These are phyloP conservation scores for Raphanus raphanistrum DNA, from an alignment of 345 rosid genomes.

Conservation along the genomic window DNA sequence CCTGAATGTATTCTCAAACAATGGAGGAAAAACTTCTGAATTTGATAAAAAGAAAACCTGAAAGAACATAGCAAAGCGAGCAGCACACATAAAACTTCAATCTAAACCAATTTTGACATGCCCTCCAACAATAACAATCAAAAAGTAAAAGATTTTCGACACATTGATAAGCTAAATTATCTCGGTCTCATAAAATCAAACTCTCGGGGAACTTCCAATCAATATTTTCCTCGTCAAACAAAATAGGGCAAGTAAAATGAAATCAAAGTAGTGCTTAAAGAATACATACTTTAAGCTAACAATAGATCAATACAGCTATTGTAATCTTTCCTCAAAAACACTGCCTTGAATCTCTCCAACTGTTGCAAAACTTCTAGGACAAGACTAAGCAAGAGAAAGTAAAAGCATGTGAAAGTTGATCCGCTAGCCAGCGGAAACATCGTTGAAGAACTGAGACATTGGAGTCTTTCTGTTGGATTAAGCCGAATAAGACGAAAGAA, in stretches of 20 bases:
- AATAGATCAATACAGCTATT: conserved; percentile 54
- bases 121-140: not conserved
- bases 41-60: not conserved
- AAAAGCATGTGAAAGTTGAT: not conserved
- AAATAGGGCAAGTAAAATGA: not conserved
- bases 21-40: too few relatives aligned
- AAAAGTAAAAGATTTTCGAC: not conserved
- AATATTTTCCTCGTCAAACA: not conserved
- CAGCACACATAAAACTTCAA: not conserved
- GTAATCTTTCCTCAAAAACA: conserved; percentile 63
- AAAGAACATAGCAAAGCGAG: not conserved
- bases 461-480: not conserved
- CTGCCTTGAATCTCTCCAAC: conserved; percentile 82
- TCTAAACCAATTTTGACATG: not conserved
- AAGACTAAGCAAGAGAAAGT: not conserved
- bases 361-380: conserved; percentile 70
- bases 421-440: not conserved
- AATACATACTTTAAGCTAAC: conserved; percentile 70
- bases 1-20: too few relatives aligned
- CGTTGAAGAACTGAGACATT: not conserved
- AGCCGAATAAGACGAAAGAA: not conserved
- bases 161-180: not conserved
- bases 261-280: conserved; percentile 41
- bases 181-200: conserved; percentile 3
- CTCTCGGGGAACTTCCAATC: not conserved